Evolutionary conservation across 2,329 filamentous ascomycete genomes (phyloP), one percentile per base, ranked within the genome.

Genomic region (Dothiorella sarmentorum): DNA sequence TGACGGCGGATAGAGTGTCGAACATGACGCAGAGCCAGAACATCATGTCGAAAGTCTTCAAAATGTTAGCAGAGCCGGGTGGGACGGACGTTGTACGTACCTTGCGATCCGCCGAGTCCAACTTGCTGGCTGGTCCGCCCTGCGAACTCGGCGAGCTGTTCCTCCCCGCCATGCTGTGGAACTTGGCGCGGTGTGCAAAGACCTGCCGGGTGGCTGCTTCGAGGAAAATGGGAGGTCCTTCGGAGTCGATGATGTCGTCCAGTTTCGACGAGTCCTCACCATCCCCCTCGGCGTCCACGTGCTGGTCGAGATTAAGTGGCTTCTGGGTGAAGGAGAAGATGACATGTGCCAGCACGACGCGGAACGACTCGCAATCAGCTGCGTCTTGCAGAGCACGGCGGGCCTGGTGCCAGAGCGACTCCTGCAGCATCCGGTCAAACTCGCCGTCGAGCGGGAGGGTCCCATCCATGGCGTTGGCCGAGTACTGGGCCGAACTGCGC

Each of bases 21-120:
- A 83, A 81, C 82, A 85, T 85, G 44, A 84, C 72, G 0, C 78
- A 80, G 15, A 85, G 70, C 82, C 82, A 85, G 64, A 81, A 84
- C 2, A 85, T 64, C 10, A 85, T 68, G 11, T 80, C 75, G 24
- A 85, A 72, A 0, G 82, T 84, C 10, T 75, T 70, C 17, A 7
- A 24, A 6, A 18, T 7, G 47, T 27, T 26, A 51, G 47, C 47
- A n/a, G 18, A 17, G 7, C 5, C 13, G 4, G 2, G 13, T 7
- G 5, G 4, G 1, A 13, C 2, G 4, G 13, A 7, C 1, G 1
- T 22, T 4, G 7, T 27, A 13, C 47, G 17, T 52, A 52, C 47
- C 33, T 53, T 53, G 49, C 49, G 49, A 17, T 53, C 49, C 2
- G 7, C 35, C 2, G 49, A 40, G 2, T 53, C 49, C 49, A 53